These are phyloP conservation scores for Diophrys appendiculata DNA, from an alignment of 73 alveolate genomes.

Conservation along the genomic window DNA sequence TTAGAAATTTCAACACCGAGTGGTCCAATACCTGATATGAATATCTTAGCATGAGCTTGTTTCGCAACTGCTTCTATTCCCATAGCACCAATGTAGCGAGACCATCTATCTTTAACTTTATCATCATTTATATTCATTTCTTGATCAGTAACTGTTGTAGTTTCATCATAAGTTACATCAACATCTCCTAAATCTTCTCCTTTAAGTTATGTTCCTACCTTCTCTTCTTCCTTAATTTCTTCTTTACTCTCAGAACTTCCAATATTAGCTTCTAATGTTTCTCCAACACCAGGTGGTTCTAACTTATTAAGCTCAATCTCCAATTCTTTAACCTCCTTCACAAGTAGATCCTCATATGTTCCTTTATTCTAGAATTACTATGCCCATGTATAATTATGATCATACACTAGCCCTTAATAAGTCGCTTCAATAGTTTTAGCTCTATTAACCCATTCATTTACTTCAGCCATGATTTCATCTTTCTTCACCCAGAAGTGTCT, in stretches of 20 bases:
- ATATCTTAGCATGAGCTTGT: constrained; percentile 82
- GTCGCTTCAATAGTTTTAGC: constrained; percentile 86
- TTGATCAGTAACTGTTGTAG: constrained; percentile 32
- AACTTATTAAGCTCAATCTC: constrained; percentile 70
- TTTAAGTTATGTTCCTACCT: constrained; percentile 51
- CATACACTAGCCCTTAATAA: constrained; percentile 85
- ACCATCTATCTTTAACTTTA: constrained; percentile 94
- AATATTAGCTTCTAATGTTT: constrained; percentile 18
- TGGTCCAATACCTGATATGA: constrained; percentile 88
- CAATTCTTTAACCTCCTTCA: constrained; percentile 64
- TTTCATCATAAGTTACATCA: constrained; percentile 79
- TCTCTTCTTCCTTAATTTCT: constrained; percentile 59
- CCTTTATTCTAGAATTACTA: constrained; percentile 75
- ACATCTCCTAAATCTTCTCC: constrained; percentile 82
- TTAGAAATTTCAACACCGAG: constrained; percentile 94
- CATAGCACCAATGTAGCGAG: constrained; percentile 97
- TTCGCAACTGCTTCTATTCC: constrained; percentile 97
- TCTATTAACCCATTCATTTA: constrained; percentile 85
- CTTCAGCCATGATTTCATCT: constrained; percentile 87
- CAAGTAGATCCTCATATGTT: constrained; percentile 58
- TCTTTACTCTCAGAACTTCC: constrained; percentile 37
- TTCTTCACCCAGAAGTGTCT: constrained; percentile 94
- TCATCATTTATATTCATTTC: constrained; percentile 85
- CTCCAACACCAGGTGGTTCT: constrained; percentile 55
- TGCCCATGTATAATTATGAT: constrained; percentile 92